phyloP scores from a whole-genome alignment of 768 basidiomycete genomes.

The Phlegmacium glaucopus region DNA sequence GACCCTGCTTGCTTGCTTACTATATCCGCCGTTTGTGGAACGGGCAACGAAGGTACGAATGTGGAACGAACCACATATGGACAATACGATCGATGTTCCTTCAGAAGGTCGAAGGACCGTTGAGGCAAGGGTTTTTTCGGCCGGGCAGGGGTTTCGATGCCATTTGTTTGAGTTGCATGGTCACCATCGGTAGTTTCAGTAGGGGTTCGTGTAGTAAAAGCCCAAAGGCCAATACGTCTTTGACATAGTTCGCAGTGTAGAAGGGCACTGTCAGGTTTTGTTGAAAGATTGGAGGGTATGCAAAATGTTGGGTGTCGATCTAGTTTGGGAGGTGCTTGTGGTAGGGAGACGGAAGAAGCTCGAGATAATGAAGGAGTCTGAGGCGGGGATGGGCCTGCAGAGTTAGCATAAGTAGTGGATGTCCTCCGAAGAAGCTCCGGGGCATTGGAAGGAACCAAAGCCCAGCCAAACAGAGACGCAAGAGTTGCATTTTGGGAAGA shows the following conservation, averaged over 20 bases:
- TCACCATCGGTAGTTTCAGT: constrained; percentile 3
- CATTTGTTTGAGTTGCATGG: background rate
- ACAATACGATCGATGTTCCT: constrained; percentile 83
- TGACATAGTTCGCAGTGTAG: constrained; percentile 71
- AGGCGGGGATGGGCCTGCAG: constrained; percentile 25
- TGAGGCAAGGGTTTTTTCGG: constrained; percentile 29
- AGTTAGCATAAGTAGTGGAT: constrained; percentile 31
- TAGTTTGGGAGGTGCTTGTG: constrained; percentile 12
- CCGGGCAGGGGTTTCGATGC: constrained; percentile 11
- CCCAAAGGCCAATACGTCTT: constrained; percentile 78
- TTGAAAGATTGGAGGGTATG: constrained; percentile 22
- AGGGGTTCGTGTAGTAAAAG: constrained; percentile 42
- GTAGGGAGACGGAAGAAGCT: constrained; percentile 29
- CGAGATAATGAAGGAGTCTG: constrained; percentile 31
- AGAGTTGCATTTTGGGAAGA: constrained; percentile 41
- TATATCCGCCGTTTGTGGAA: constrained; percentile 23
- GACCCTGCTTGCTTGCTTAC: constrained; percentile 9
- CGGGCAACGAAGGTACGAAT: constrained; percentile 52
- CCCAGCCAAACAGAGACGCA: constrained; percentile 50
- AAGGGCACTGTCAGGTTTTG: constrained; percentile 46
- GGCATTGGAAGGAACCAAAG: constrained; percentile 32
- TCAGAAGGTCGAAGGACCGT: constrained; percentile 68
- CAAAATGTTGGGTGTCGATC: constrained; percentile 16
- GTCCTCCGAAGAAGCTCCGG: constrained; percentile 27
- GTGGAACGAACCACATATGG: constrained; percentile 80